phyloP scores from a whole-genome alignment of 192 early-diverging fungal genomes.

The Blastocladiella britannica region DNA sequence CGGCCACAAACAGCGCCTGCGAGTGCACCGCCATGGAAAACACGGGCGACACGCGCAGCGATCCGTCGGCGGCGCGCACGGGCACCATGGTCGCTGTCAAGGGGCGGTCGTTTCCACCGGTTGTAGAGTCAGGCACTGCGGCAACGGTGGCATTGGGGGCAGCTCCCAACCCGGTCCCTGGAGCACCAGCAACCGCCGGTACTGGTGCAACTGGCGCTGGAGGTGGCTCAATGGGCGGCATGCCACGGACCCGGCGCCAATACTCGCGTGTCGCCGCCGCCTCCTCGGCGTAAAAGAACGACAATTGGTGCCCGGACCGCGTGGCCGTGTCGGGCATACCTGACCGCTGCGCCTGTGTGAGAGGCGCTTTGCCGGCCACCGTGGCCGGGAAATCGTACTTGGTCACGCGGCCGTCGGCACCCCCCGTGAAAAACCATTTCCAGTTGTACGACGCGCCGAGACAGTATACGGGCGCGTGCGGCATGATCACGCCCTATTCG shows the following conservation, averaged over 20 bases:
- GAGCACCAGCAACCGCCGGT: no score
- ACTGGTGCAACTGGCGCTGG: no score
- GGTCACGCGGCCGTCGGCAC: slow-evolving; percentile 83
- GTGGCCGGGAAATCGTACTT: slow-evolving; percentile 83
- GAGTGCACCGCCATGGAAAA: slow-evolving; percentile 85
- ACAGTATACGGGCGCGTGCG: slow-evolving; percentile 21
- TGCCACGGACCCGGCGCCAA: no score
- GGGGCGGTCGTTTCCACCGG: no score
- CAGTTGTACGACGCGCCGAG: slow-evolving; percentile 43
- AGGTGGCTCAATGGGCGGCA: no score
- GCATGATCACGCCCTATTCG: not conserved
- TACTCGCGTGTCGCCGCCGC: no score
- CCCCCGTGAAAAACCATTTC: slow-evolving; percentile 65
- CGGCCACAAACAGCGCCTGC: slow-evolving; percentile 63
- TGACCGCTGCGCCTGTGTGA: slow-evolving; percentile 75
- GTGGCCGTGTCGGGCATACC: slow-evolving; percentile 65
- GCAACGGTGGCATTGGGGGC: no score
- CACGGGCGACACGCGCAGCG: slow-evolving; percentile 75
- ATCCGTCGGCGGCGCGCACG: no score
- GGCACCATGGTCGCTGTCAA: no score
- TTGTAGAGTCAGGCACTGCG: no score
- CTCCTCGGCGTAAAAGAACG: slow-evolving; percentile 3
- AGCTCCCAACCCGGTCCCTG: no score
- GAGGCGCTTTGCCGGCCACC: slow-evolving; percentile 50
- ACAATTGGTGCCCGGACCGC: no score